Conservation (phyloP, 78 protist genomes). For the Protostelium mycophagum region DNA sequence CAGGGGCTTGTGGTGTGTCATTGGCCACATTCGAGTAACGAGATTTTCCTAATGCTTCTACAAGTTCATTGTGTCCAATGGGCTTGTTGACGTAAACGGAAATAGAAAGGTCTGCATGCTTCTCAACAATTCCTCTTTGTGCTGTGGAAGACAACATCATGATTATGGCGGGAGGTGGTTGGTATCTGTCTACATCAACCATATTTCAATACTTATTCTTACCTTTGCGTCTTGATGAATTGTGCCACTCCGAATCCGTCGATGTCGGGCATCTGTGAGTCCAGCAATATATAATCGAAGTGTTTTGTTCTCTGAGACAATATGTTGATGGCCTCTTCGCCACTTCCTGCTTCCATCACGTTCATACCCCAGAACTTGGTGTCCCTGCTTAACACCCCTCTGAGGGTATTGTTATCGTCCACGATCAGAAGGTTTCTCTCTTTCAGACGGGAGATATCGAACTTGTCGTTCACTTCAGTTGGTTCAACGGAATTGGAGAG, state of each 20-base stretch:
- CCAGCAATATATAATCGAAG: slow-evolving; percentile 36
- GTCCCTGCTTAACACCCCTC: slow-evolving; percentile 25
- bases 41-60: slow-evolving; percentile 14
- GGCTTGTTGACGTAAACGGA: slow-evolving; percentile 47
- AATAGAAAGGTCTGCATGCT: neutral
- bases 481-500: neutral
- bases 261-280: slow-evolving; percentile 34
- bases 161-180: slow-evolving; percentile 7
- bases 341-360: slow-evolving; percentile 16
- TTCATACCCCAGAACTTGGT: slow-evolving; percentile 26
- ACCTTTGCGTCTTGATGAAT: slow-evolving; percentile 7
- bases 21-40: neutral
- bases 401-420: slow-evolving; percentile 32
- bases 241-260: slow-evolving; percentile 32
- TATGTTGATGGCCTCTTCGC: slow-evolving; percentile 21
- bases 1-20: neutral
- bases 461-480: neutral
- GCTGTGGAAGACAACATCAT: slow-evolving; percentile 51
- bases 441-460: slow-evolving; percentile 10
- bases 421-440: slow-evolving; percentile 32
- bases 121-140: slow-evolving; percentile 29
- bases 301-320: neutral
- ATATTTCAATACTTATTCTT: no score
- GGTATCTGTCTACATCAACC: neutral
- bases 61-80: slow-evolving; percentile 12